Evolutionary conservation across 108 stramenopile species (phyloP).

Genomic region (Tribonema minus): DNA sequence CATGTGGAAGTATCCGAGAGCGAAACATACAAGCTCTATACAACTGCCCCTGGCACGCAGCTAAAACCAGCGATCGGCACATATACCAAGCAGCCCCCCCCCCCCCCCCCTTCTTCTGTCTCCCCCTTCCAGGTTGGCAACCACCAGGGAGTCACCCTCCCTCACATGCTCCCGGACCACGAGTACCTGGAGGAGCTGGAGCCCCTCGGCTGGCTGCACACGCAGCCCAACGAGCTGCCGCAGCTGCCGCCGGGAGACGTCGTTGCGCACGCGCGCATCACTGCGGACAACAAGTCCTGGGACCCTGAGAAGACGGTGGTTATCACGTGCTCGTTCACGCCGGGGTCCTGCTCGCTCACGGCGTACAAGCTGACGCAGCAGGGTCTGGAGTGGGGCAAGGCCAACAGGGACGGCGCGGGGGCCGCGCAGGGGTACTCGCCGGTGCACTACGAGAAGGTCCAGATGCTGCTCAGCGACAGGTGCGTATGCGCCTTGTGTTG

Average conservation of each 20-base stretch:
- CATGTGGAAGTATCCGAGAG: no score
- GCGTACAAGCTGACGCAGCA: conserved; percentile 87
- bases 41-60: no score
- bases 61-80: no score
- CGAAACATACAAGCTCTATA: no score
- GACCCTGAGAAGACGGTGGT: conserved; percentile 83
- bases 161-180: conserved; percentile 82
- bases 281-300: conserved; percentile 80
- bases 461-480: conserved; percentile 96
- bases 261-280: conserved; percentile 75
- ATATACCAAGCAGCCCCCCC: no score
- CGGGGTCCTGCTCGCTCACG: conserved; percentile 94
- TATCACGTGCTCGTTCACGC: conserved; percentile 93
- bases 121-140: conserved; percentile 67
- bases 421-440: conserved; percentile 70
- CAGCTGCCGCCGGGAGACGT: conserved; percentile 91
- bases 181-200: conserved; percentile 85
- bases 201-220: conserved; percentile 98
- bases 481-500: no score
- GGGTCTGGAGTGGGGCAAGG: conserved; percentile 92
- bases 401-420: conserved; percentile 67
- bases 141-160: conserved; percentile 89
- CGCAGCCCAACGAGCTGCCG: conserved; percentile 93
- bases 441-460: conserved; percentile 92
- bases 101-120: neutral